Evolutionary conservation across 1,284 basidiomycete genomes (phyloP).

Genomic region (Calocybe gambosa): DNA sequence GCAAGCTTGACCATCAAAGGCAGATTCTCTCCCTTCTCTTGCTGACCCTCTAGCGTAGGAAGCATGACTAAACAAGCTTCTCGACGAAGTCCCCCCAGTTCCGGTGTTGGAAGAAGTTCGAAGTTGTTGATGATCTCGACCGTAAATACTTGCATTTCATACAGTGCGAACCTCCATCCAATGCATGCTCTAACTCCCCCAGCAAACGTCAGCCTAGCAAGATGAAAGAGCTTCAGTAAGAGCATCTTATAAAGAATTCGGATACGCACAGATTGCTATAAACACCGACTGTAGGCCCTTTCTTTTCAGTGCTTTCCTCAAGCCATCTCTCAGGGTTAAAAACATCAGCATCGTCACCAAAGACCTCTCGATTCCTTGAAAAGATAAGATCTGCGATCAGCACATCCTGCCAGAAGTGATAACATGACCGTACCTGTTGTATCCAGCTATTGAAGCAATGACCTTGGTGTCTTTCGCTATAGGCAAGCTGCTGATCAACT

Average conservation of each 20-base stretch:
- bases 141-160: conserved; percentile 42
- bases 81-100: conserved; percentile 36
- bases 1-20: conserved; percentile 33
- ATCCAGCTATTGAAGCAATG: conserved; percentile 32
- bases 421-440: conserved; percentile 38
- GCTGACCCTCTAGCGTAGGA: conserved; percentile 47
- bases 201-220: conserved; percentile 42
- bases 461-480: conserved; percentile 32
- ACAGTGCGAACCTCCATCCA: conserved; percentile 42
- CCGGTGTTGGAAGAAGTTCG: conserved; percentile 37
- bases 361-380: conserved; percentile 39
- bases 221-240: too few species aligned
- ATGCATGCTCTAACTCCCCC: conserved; percentile 47
- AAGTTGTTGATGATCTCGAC: conserved; percentile 49
- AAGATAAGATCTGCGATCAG: not conserved
- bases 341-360: conserved; percentile 44
- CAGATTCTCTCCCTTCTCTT: conserved; percentile 40
- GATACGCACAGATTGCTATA: conserved; percentile 42
- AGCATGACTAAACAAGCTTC: conserved; percentile 49
- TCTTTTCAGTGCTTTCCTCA: conserved; percentile 32
- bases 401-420: not conserved
- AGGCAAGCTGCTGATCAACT: conserved; percentile 26
- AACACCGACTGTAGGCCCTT: conserved; percentile 40
- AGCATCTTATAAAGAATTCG: not conserved
- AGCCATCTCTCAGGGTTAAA: conserved; percentile 53